Evolutionary conservation across 805 yeast genomes (phyloP), one percentile per base, ranked within the genome.

Genomic region (Cyberlindnera amylophila): DNA sequence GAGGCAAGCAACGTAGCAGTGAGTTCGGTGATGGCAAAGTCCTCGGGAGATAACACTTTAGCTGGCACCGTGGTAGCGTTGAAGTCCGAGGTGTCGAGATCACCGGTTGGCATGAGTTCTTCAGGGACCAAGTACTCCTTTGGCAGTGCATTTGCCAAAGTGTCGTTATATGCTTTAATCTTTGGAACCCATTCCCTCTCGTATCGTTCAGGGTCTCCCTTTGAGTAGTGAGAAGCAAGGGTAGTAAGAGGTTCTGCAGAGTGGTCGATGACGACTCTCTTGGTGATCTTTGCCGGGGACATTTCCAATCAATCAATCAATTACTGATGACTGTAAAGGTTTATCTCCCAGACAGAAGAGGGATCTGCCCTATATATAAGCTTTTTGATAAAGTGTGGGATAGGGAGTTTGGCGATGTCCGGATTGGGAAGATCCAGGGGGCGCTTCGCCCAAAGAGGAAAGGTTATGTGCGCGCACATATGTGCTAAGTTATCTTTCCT

Each of bases 111-210:
- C 7, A 56, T 17, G 6, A 56, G 36, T 5, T 44, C 49, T 3
- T 27, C 13, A 13, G 59, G 55, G 10, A 46, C 56, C 7, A 55
- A 31, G 38, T 42, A 53, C 35, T 54, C 59, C 44, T 46, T 42
- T 36, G 61, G 62, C 6, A 49, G 37, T 8, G 59, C 55, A 30
- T 39, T 39, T 2, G 21, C 41, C 12, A 52, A 34, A 2, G 52
- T 47, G 4, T 53, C 43, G 19, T 49, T 49, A 43, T 57, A 57
- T 2, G 54, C 54, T 30, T 45, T 41, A 37, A 57, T 47, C 45
- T 53, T 48, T 27, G 62, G 62, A 2, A 42, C 49, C 60, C 60
- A 57, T 11, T 36, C 50, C 12, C 21, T 38, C 31, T 53, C 47
- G 33, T 21, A 57, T 4, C 33, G 37, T 14, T 46, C 51, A 16